These are phyloP conservation scores for Chlorophyllum brunneum DNA, from an alignment of 768 basidiomycete genomes.

Conservation along the genomic window DNA sequence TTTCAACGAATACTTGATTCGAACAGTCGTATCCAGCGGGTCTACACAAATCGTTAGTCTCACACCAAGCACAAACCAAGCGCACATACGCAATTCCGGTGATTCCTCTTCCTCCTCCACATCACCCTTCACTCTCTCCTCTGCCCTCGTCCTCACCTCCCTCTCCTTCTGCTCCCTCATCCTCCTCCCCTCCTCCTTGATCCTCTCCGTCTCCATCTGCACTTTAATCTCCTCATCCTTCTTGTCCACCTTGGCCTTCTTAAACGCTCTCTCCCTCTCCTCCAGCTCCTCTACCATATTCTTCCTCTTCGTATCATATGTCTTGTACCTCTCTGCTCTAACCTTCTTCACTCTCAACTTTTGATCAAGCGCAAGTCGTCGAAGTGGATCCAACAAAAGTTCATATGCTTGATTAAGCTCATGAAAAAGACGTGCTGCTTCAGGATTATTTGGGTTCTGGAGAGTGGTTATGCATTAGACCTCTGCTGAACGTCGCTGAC, in stretches of 20 bases:
- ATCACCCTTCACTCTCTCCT: constrained; percentile 27
- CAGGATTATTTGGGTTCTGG: constrained; percentile 76
- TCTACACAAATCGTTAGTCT: constrained; percentile 30
- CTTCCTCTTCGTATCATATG: constrained; percentile 72
- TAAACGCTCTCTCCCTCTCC: constrained; percentile 71
- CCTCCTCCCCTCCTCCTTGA: constrained; percentile 71
- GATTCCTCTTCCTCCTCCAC: constrained; percentile 42
- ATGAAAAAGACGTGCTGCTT: constrained; percentile 84
- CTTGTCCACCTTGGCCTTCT: constrained; percentile 64
- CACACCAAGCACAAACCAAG: background rate
- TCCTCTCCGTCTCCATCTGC: constrained; percentile 62
- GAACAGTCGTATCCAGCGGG: constrained; percentile 70
- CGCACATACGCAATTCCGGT: constrained; percentile 48
- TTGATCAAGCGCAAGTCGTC: constrained; percentile 75
- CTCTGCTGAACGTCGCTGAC: background rate
- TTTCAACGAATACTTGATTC: constrained; percentile 63
- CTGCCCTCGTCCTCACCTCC: constrained; percentile 41
- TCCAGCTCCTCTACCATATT: constrained; percentile 74
- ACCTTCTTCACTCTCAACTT: constrained; percentile 71
- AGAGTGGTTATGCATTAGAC: background rate
- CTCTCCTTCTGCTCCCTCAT: constrained; percentile 65
- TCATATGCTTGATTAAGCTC: constrained; percentile 81
- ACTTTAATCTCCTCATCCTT: constrained; percentile 50
- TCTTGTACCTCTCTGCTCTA: constrained; percentile 62
- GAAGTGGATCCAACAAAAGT: constrained; percentile 74